Evolutionary conservation across 1,284 basidiomycete genomes (phyloP), one percentile per base, ranked within the genome.

Genomic region (Trametes hirsuta): DNA sequence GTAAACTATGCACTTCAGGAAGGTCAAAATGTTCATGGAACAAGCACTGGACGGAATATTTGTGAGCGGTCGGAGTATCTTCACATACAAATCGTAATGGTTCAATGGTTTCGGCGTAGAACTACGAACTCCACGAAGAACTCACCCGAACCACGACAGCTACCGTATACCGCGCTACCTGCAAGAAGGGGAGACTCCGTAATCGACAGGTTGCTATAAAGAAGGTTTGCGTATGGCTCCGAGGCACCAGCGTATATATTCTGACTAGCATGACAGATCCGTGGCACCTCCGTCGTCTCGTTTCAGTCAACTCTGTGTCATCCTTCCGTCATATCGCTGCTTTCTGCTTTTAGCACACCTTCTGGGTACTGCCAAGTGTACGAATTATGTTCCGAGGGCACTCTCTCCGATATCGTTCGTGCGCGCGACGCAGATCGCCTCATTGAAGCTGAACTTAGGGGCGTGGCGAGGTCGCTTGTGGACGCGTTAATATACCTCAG

Each of bases 271-370:
- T 44, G 50, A 48, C 37, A 58, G 55, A 55, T 44, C 54, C 25
- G 62, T 22, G 45, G 39, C 30, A 44, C 21, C 35, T 58, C 58
- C 14, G 66, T 72, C 4, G 57, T 68, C 3, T 45, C 67, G 1
- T 53, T 83, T 25, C 80, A 83, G 61, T 76, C 76, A 57, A 69
- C 77, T 0, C 71, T 84, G 9, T 77, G 77, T 64, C 83, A 85
- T 66, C 83, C 82, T 4, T 77, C 75, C 39, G 74, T 85, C 58
- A 72, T 81, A 11, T 77, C 82, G n/a, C 67, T 84, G 2, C 73
- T 81, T n/a, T 79, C 78, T 8, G 66, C 66, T 3, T 81, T 82
- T 60, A 64, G 68, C n/a, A 72, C 74, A 0, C 62, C 72, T 8
- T 64, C 64, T 5, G 72, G 72, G 12, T 66, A 67, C 25, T 79